Evolutionary conservation across 805 yeast species (phyloP).

Genomic region (Priceomyces castillae): DNA sequence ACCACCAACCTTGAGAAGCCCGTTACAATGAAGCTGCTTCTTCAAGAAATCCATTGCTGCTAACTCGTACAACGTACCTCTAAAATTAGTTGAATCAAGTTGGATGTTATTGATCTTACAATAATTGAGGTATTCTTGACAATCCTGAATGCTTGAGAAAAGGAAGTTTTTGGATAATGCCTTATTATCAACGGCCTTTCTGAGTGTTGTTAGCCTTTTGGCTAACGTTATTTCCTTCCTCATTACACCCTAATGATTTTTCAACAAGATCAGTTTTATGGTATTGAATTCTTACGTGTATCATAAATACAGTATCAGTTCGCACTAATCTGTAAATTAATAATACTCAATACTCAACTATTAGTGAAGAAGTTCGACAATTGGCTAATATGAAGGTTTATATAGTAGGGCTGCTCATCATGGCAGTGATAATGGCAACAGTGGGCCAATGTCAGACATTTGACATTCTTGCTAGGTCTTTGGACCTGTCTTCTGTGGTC

Average conservation of each 20-base stretch:
- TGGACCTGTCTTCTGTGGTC: not conserved
- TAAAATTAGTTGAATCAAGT: conserved; percentile 42
- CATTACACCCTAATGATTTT: not conserved
- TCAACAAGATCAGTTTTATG: too few relatives aligned
- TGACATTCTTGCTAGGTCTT: not conserved
- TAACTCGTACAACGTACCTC: conserved; percentile 57
- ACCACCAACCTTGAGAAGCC: conserved; percentile 50
- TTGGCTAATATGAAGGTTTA: not conserved
- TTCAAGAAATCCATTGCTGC: conserved; percentile 39
- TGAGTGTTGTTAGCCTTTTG: conserved; percentile 4
- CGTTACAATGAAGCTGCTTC: conserved; percentile 32
- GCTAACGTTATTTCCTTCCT: conserved; percentile 3
- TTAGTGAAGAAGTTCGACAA: not conserved
- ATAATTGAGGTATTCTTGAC: conserved; percentile 27
- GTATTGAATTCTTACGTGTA: too few relatives aligned
- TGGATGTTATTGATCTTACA: conserved; percentile 22
- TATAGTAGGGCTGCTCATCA: not conserved
- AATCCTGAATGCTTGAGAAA: conserved; percentile 16
- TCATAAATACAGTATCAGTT: too few relatives aligned
- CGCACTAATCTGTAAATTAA: too few relatives aligned
- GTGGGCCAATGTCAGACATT: not conserved
- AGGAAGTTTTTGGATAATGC: not conserved
- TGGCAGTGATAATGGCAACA: not conserved
- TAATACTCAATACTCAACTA: too few relatives aligned
- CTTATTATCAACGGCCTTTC: conserved; percentile 1